Base-by-base conservation (phyloP, 345 rosid genomes). In the Angophora floribunda region DNA sequence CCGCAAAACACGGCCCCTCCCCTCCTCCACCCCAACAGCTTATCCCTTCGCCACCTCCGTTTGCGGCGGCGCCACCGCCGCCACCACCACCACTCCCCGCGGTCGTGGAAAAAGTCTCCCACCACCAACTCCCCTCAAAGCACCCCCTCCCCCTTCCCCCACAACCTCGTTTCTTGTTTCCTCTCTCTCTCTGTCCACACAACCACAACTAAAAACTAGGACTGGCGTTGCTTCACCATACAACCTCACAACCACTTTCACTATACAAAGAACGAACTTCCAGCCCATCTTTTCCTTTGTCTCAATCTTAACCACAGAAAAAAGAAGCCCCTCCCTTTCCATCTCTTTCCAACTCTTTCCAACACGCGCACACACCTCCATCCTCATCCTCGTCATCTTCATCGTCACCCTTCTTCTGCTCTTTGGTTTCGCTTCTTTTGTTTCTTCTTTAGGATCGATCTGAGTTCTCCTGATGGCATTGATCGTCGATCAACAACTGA, bases 201-300 rank as follows among this genome's bases (percentile, higher is more conserved):
- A 87, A 87, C 94, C 90, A 89, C 88, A 85, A 92, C 96, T 91
- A 88, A 91, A 95, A 94, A 93, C 95, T 84, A 93, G 94, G 96
- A 91, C 94, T 90, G 79, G 49, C 87, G 26, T 53, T 86, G 57
- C 91, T 87, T 90, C 90, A 87, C 96, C 95, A 90, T 93, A 91
- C 90, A 93, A 91, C 90, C 92, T 84, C 85, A 45, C 93, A 89
- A 90, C 92, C 88, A 88, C 89, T 91, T 91, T 91, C 93, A 93
- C 94, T 93, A 75, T 75, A 88, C 93, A 85, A 92, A 93, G 90
- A 92, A 88, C 93, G 89, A 91, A 75, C 90, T 85, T 36, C 87
- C 87, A 36, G 17, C 87, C 87, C 52, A 82, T 87, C 87, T 87
- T 87, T 91, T 51, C 70, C 86, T 88, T 90, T 87, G 87, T 86